Base-by-base conservation (phyloP, 768 basidiomycete species). In the Suillus americanus region DNA sequence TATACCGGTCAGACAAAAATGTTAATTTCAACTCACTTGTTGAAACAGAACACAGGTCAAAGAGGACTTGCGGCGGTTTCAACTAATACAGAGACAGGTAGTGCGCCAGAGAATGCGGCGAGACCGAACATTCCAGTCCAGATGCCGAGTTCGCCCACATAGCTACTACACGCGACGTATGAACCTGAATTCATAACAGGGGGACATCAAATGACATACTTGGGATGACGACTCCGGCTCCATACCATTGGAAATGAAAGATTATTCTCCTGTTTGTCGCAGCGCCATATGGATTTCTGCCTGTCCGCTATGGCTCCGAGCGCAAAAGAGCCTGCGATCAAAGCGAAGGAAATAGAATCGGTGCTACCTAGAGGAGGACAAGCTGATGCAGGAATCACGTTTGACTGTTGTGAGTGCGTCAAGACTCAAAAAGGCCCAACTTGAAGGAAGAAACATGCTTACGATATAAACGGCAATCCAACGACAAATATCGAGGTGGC, bases 191-290 rank as follows among this genome's bases (percentile, higher is more conserved):
- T 38, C 23, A 3, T 28, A 13, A 9, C 54, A 18, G 8, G 53
- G 55, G 35, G 46, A 53, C 40, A 40, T 33, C 10, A 20, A 35
- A 20, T 54, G 51, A 72, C 81, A 45, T 72, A 91, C 90, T 92
- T 92, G 25, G 91, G 91, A 68, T 92, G 91, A 30, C 91, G 77
- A 67, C 85, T 87, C 53, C 85, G 72, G 25, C 81, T 77, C 90
- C 90, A 94, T 20, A 91, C 74, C 91, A 35, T 77, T 79, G 9
- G 82, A 83, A 63, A 92, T 88, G 71, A 92, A 91, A 69, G 84
- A 81, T 67, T 92, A 86, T 54, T 89, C 86, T 89, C 1, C 33
- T 33, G 33, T 6, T 33, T 33, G 33, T 79, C 82, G 37, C 72
- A 73, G 46, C 88, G 78, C 91, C 90, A 91, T 1, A 76, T 73